Evolutionary conservation across 768 basidiomycete genomes (phyloP).

Genomic region (Tylopilus cervinicoccineus): DNA sequence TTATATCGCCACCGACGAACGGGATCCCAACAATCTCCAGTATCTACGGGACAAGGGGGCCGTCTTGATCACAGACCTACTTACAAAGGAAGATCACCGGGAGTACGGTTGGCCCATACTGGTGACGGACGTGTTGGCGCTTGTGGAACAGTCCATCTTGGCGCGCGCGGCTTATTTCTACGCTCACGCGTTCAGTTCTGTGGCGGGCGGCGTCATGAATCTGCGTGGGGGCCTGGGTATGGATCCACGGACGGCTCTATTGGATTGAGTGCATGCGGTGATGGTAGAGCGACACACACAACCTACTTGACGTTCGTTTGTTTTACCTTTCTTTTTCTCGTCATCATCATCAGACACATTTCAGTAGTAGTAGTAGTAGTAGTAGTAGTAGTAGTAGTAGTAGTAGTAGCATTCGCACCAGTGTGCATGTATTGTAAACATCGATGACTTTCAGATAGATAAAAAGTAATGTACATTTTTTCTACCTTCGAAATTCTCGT

Average conservation of each 20-base stretch:
- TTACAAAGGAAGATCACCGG: slow-evolving; percentile 39
- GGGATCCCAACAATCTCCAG: slow-evolving; percentile 29
- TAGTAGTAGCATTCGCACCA: too few relatives aligned
- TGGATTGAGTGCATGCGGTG: slow-evolving; percentile 25
- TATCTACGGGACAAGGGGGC: slow-evolving; percentile 35
- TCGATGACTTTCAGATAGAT: too few relatives aligned
- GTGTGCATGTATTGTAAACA: background rate
- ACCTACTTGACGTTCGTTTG: background rate
- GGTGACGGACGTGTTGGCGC: slow-evolving; percentile 39
- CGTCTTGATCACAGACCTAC: slow-evolving; percentile 38
- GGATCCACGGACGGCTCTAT: slow-evolving; percentile 37
- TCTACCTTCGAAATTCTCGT: too few relatives aligned
- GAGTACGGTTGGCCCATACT: slow-evolving; percentile 40
- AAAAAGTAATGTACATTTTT: too few relatives aligned
- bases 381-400: too few relatives aligned
- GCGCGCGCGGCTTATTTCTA: slow-evolving; percentile 39
- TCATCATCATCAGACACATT: background rate
- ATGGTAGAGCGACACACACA: background rate
- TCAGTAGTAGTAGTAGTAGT: background rate
- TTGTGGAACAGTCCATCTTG: slow-evolving; percentile 40
- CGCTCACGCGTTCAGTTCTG: slow-evolving; percentile 37
- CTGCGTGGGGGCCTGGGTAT: slow-evolving; percentile 37
- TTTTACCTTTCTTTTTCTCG: background rate
- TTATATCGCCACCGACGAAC: slow-evolving; percentile 42
- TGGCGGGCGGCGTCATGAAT: slow-evolving; percentile 40